Evolutionary conservation across 1,139 yeast species (phyloP), one percentile per base, ranked within the genome.

Genomic region (Pichia terricola): DNA sequence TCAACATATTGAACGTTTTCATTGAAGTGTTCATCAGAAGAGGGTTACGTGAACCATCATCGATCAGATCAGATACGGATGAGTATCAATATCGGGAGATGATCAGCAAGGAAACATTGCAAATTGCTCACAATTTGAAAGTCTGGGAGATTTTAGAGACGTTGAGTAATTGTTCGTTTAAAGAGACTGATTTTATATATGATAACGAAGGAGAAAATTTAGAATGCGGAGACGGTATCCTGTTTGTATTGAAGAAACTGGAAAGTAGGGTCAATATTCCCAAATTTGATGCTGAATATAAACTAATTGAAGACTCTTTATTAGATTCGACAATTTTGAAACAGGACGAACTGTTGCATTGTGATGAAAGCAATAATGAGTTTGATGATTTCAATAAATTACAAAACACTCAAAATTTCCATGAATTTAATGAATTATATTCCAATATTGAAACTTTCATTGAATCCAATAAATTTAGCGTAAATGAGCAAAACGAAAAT

Each of bases 401-500:
- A 26, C 25, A 26, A 35, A 34, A 6, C 26, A 34, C 34, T 22
- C 49, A 45, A 28, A 50, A 47, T 32, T 35, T 40, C 16, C n/a
- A 40, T 6, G 49, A 45, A 31, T 47, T 45, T 34, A 45, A 46
- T 37, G 53, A 50, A 34, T 38, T 52, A 10, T 49, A 50, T 37
- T 25, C 39, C 26, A 34, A 43, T 16, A 26, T 9, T 8, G 26
- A n/a, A n/a, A n/a, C 26, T 7, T 28, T 37, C 28, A 35, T 9
- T 11, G 22, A 16, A 16, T 26, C 26, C 6, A 33, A 37, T 28
- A 36, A 37, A 31, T 30, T 30, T n/a, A 31, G 31, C 26, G 9
- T 9, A 25, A 28, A 32, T 39, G 26, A 28, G 9, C 11, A 16
- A 22, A 27, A 28, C 33, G 1, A 25, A 22, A 37, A 35, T 28